Percentiles rank a stretch among this genome's conserved stretches.
Evolutionary conservation across 139 green algal genomes (phyloP).

Genomic region (Coelastrella sp.): DNA sequence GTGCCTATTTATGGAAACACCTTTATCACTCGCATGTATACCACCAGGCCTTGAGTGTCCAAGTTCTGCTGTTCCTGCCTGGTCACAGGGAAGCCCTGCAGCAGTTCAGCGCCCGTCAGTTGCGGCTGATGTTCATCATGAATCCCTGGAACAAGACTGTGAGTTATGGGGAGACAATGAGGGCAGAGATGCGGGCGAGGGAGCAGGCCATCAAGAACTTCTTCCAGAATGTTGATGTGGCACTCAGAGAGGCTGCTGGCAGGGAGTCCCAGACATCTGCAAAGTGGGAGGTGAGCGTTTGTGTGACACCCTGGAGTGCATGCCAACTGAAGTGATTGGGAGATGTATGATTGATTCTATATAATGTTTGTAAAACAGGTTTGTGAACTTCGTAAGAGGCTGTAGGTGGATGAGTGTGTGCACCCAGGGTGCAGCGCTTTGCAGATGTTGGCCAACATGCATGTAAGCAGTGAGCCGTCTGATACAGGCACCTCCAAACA

Average conservation of each 20-base stretch:
- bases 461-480: too few species aligned
- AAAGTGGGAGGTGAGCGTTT: slow-evolving; percentile 44
- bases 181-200: slow-evolving; percentile 77
- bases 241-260: slow-evolving; percentile 60
- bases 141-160: slow-evolving; percentile 87
- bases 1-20: too few species aligned
- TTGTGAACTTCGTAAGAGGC: background rate
- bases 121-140: slow-evolving; percentile 96
- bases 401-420: background rate
- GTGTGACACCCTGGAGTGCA: background rate
- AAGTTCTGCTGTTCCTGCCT: background rate
- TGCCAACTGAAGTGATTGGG: too few species aligned
- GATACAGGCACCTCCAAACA: too few species aligned
- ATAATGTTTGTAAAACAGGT: background rate
- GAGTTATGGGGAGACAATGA: slow-evolving; percentile 50
- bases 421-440: too few species aligned
- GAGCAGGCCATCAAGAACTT: slow-evolving; percentile 92
- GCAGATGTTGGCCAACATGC: too few species aligned
- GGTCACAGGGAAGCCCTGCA: slow-evolving; percentile 82
- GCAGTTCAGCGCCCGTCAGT: slow-evolving; percentile 85
- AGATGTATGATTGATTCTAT: too few species aligned
- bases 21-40: background rate
- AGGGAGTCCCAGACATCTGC: background rate
- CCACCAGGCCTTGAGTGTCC: background rate
- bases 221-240: slow-evolving; percentile 92